Base-by-base conservation (phyloP, 371 early-diverging fungal species). In the Cokeromyces recurvatus region DNA sequence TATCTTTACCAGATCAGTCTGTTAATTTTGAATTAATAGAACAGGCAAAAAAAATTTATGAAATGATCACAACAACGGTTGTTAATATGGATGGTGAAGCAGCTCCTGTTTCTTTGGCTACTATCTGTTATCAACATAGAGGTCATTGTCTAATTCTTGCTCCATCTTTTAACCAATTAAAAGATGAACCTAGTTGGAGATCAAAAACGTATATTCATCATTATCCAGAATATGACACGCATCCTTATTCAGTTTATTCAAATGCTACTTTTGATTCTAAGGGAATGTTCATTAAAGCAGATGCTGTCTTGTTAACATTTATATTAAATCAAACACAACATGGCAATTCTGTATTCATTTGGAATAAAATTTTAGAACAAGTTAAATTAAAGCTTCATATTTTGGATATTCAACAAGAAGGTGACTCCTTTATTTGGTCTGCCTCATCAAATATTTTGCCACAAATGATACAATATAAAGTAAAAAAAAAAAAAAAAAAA, bases 71-170 rank as follows among this genome's bases (percentile, higher is more conserved):
- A 11, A 52, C 57, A 2, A 63, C 43, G 10, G 37, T 52, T 17
- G 51, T 62, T 3, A 43, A 46, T n/a, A 7, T 59, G 3, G 43
- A 29, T 11, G 29, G 29, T 29, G 5, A 5, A 8, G 11, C 29
- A 29, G 8, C 5, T 5, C 29, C 29, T 29, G 11, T 29, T 11
- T 29, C 29, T 2, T 32, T 63, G 24, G 37, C 56, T 4, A 49
- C 54, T 12, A 59, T 62, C 10, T 63, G 64, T 41, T 51, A 48
- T 21, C 50, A 54, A 31, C 51, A 58, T 24, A 50, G 60, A 32
- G 59, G 63, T 14, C 44, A 51, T 14, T 83, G 83, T 39, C 53
- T 81, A 6, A 51, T 82, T 5, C 82, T 82, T 43, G 73, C 79
- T 4, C 79, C 82, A 5, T 57, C 62, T 16, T 32, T 40, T 45